A percentile compares a stretch with the other conserved stretches of the same genome.
Conservation (phyloP, 2,329 filamentous ascomycete species). For the Podosphaera fusca region DNA sequence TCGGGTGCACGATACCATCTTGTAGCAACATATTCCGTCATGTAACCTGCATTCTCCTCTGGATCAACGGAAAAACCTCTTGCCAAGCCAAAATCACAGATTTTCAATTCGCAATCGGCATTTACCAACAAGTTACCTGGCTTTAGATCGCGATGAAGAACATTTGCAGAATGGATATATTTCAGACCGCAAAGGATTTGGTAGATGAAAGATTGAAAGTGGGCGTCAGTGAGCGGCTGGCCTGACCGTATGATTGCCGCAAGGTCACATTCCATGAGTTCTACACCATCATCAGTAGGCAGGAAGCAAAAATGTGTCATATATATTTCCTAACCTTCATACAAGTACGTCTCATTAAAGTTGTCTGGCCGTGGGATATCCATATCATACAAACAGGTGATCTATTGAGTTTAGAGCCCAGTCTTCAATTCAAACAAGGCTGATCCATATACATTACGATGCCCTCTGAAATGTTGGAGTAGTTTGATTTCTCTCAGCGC, state of each 20-base stretch:
- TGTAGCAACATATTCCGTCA: constrained; percentile 98
- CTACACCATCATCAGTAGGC: constrained; percentile 24
- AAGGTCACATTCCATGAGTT: constrained; percentile 97
- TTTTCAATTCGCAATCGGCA: constrained; percentile 97
- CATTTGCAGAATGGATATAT: constrained; percentile 97
- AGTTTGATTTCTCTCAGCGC: constrained; percentile 96
- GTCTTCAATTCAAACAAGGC: neutral
- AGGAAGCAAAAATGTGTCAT: neutral
- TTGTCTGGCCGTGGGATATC: constrained; percentile 92
- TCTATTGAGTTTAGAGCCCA: constrained; percentile 33
- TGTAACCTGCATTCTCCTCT: constrained; percentile 95
- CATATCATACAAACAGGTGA: constrained; percentile 98
- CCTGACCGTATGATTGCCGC: constrained; percentile 95
- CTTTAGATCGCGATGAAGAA: constrained; percentile 89
- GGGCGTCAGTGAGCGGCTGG: constrained; percentile 88
- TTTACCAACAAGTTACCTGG: constrained; percentile 94
- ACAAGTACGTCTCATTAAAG: constrained; percentile 98
- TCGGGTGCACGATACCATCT: constrained; percentile 97
- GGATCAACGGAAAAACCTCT: constrained; percentile 93
- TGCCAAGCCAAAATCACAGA: constrained; percentile 91
- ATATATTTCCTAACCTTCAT: constrained; percentile 47
- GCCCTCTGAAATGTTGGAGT: constrained; percentile 85
- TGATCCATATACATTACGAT: constrained; percentile 49
- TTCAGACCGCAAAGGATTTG: constrained; percentile 97
- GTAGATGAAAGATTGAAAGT: constrained; percentile 99